Conservation (phyloP, 2,329 filamentous ascomycete species). For the Fusarium sp. region DNA sequence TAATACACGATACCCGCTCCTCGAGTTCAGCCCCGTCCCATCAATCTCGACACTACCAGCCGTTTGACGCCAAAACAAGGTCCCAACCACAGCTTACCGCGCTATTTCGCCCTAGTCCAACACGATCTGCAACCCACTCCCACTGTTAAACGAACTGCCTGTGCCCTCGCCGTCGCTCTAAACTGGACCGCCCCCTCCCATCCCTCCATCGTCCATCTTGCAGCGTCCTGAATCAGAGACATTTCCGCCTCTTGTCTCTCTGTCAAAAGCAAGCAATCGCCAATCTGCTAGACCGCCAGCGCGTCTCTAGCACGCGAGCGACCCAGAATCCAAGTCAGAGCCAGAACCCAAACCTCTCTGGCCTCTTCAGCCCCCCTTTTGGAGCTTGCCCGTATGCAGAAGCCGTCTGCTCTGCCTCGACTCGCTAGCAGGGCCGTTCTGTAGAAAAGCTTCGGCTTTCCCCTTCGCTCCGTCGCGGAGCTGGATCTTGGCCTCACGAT, state of each 20-base stretch:
- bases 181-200: conserved; percentile 1
- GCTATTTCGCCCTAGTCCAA: conserved; percentile 10
- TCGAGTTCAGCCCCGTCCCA: conserved; percentile 1
- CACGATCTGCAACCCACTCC: conserved; percentile 28
- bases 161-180: conserved; percentile 8
- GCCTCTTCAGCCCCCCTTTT: conserved; percentile 21
- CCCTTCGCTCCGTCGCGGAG: conserved; percentile 12
- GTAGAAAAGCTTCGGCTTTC: conserved; percentile 35
- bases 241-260: conserved; percentile 39
- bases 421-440: conserved; percentile 22
- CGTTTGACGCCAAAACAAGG: conserved; percentile 17
- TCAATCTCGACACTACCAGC: conserved; percentile 14
- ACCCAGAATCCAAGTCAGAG: conserved; percentile 10
- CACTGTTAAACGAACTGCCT: conserved; percentile 14
- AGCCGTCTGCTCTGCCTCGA: conserved; percentile 14
- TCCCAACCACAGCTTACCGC: background rate
- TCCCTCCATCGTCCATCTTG: conserved; percentile 22
- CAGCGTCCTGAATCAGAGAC: conserved; percentile 33
- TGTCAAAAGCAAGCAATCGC: conserved; percentile 39
- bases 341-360: background rate
- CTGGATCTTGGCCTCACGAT: conserved; percentile 38
- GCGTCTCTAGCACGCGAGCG: conserved; percentile 34
- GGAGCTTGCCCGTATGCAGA: conserved; percentile 42
- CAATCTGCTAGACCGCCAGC: conserved; percentile 33
- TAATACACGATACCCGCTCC: conserved; percentile 15